A percentile compares a stretch with the other conserved stretches of the same genome.
Evolutionary conservation across 2,329 filamentous ascomycete species (phyloP).

Genomic region (Periconia sp.): DNA sequence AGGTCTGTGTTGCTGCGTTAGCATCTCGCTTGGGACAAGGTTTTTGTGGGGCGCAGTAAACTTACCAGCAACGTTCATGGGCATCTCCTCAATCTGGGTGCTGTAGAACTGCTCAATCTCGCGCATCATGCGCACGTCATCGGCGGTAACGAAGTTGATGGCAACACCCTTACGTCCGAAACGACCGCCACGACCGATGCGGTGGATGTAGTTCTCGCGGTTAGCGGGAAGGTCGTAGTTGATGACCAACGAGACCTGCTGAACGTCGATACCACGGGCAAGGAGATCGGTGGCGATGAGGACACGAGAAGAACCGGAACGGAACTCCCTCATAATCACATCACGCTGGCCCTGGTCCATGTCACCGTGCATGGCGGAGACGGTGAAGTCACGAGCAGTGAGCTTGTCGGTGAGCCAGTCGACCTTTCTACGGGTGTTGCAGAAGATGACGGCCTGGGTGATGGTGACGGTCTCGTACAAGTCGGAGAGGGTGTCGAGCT

Average conservation of each 20-base stretch:
- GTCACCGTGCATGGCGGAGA: conserved; percentile 99
- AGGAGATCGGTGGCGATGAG: conserved; percentile 97
- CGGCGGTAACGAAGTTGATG: conserved; percentile 99
- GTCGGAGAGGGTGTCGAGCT: conserved; percentile 97
- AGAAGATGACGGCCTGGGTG: conserved; percentile 99
- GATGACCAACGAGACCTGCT: conserved; percentile 99
- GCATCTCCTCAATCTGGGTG: conserved; percentile 99
- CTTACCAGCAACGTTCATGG: conserved; percentile 80
- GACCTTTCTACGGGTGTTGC: conserved; percentile 99
- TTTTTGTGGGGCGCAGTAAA: conserved; percentile 11
- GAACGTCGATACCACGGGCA: conserved; percentile 99
- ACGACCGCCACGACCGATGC: conserved; percentile 98
- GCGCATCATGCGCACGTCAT: conserved; percentile 99
- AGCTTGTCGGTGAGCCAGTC: conserved; percentile 99
- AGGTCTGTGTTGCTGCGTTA: conserved; percentile 33
- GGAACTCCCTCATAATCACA: conserved; percentile 99
- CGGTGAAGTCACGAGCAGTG: conserved; percentile 96
- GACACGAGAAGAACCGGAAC: conserved; percentile 96
- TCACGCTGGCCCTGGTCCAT: conserved; percentile 99
- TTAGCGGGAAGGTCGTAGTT: conserved; percentile 99
- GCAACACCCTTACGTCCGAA: conserved; percentile 99
- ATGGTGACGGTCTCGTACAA: conserved; percentile 99
- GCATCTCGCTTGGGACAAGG: not conserved
- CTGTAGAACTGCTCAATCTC: conserved; percentile 99
- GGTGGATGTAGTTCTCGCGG: conserved; percentile 99